Conservation (phyloP, 345 rosid genomes). For the Leavenworthia alabamica region DNA sequence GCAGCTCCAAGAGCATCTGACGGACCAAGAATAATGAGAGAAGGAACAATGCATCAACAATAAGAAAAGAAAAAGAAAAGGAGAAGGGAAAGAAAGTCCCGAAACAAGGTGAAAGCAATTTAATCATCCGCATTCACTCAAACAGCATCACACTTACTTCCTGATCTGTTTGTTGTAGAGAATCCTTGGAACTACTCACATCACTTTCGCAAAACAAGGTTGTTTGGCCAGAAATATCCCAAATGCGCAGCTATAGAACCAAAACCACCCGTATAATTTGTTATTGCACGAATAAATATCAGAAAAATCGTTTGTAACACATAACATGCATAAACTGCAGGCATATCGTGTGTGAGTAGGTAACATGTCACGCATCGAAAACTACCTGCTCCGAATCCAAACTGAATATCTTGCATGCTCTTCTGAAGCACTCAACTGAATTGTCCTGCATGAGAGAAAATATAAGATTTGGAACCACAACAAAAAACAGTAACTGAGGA, state of each 20-base stretch:
- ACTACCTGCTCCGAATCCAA: slow-evolving; percentile 74
- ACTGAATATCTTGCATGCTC: slow-evolving; percentile 94
- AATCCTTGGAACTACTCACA: slow-evolving; percentile 45
- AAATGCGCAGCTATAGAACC: slow-evolving; percentile 61
- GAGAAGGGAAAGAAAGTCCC: background rate
- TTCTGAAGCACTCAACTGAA: slow-evolving; percentile 71
- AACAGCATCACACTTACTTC: slow-evolving; percentile 50
- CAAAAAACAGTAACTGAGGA: background rate
- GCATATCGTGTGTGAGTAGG: slow-evolving; percentile 7
- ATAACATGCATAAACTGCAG: background rate
- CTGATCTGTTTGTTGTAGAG: slow-evolving; percentile 61
- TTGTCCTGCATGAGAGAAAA: slow-evolving; percentile 55
- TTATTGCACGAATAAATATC: slow-evolving; percentile 26
- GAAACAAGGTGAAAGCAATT: background rate
- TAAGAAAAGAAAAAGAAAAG: background rate
- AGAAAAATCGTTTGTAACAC: background rate
- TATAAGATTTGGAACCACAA: slow-evolving; percentile 14
- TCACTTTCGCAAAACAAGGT: slow-evolving; percentile 50
- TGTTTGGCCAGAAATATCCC: slow-evolving; percentile 94
- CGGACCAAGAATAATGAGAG: slow-evolving; percentile 26
- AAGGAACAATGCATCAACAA: slow-evolving; percentile 1
- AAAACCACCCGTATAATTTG: background rate
- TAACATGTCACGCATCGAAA: slow-evolving; percentile 7
- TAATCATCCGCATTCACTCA: background rate
- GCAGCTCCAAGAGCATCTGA: slow-evolving; percentile 79